Evolutionary conservation across 2,329 filamentous ascomycete genomes (phyloP).

Genomic region (Geosmithia putterillii): DNA sequence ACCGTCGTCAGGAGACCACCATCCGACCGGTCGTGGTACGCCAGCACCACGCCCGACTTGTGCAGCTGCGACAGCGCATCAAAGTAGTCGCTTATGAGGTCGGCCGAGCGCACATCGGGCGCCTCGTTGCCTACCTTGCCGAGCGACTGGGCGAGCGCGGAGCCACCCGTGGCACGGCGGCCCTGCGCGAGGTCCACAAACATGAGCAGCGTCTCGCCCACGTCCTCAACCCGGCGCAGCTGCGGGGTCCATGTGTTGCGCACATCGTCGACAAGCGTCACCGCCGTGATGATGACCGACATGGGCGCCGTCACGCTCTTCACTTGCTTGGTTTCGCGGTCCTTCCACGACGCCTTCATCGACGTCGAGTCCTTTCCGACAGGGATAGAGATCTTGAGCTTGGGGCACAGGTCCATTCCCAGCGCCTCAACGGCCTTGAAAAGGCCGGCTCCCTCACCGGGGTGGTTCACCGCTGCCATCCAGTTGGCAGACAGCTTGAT

Average conservation of each 20-base stretch:
- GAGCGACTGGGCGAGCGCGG: constrained; percentile 81
- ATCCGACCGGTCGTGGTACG: constrained; percentile 91
- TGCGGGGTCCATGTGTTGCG: constrained; percentile 89
- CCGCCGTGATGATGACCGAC: constrained; percentile 83
- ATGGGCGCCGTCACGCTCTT: constrained; percentile 89
- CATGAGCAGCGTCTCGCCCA: constrained; percentile 78
- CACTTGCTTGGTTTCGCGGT: constrained; percentile 48
- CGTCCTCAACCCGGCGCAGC: constrained; percentile 69
- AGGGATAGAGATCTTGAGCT: constrained; percentile 84
- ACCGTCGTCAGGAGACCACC: constrained; percentile 85
- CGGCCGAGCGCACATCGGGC: constrained; percentile 74
- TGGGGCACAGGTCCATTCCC: constrained; percentile 81
- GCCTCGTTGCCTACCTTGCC: constrained; percentile 73
- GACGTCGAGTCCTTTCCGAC: constrained; percentile 98
- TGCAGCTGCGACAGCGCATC: constrained; percentile 64
- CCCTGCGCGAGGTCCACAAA: constrained; percentile 83
- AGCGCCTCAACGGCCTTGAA: constrained; percentile 92
- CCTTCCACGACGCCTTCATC: constrained; percentile 96
- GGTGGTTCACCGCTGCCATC: constrained; percentile 95
- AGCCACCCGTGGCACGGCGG: constrained; percentile 75
- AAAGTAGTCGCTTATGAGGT: constrained; percentile 79
- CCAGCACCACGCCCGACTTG: constrained; percentile 55
- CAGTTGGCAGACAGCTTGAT: constrained; percentile 92
- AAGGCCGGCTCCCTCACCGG: constrained; percentile 81
- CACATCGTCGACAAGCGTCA: constrained; percentile 71